These are phyloP conservation scores for Penicillium waksmanii DNA, from an alignment of 495 filamentous ascomycete species.

Conservation along the genomic window DNA sequence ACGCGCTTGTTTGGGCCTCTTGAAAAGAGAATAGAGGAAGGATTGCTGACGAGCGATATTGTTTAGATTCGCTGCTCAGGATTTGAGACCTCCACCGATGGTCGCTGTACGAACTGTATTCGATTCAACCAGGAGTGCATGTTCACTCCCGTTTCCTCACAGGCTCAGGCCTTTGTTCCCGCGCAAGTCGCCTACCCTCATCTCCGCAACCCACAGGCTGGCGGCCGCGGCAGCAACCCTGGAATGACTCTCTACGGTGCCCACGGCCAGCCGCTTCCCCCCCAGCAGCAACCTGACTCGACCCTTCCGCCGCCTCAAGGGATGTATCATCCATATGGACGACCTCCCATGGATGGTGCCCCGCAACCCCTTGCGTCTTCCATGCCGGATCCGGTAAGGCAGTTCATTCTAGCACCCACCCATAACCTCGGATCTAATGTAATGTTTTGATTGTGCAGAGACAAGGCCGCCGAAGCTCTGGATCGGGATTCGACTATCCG, in stretches of 20 bases:
- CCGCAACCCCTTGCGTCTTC: constrained; percentile 42
- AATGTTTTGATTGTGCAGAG: constrained; percentile 34
- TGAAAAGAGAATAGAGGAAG: too few species aligned
- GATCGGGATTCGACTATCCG: constrained; percentile 55
- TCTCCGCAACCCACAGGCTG: constrained; percentile 51
- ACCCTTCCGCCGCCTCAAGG: constrained; percentile 55
- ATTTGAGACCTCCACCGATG: constrained; percentile 76
- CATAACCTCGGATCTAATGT: constrained; percentile 25
- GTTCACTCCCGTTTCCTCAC: constrained; percentile 82
- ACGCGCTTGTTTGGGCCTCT: background rate
- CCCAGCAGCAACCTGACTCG: constrained; percentile 54
- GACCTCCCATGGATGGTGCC: constrained; percentile 41
- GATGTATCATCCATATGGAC: constrained; percentile 46
- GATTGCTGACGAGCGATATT: background rate
- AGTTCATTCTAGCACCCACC: constrained; percentile 10
- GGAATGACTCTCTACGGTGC: constrained; percentile 66
- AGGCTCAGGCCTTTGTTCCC: constrained; percentile 82
- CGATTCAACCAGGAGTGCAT: constrained; percentile 85
- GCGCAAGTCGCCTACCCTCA: constrained; percentile 73
- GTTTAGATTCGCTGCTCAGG: constrained; percentile 81
- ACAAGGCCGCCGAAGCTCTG: constrained; percentile 51
- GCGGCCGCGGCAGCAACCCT: constrained; percentile 44
- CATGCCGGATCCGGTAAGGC: constrained; percentile 54
- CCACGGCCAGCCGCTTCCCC: constrained; percentile 72
- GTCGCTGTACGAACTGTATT: constrained; percentile 77